Conservation (phyloP, 345 rosid species). For the Eucalyptus leucophloia region DNA sequence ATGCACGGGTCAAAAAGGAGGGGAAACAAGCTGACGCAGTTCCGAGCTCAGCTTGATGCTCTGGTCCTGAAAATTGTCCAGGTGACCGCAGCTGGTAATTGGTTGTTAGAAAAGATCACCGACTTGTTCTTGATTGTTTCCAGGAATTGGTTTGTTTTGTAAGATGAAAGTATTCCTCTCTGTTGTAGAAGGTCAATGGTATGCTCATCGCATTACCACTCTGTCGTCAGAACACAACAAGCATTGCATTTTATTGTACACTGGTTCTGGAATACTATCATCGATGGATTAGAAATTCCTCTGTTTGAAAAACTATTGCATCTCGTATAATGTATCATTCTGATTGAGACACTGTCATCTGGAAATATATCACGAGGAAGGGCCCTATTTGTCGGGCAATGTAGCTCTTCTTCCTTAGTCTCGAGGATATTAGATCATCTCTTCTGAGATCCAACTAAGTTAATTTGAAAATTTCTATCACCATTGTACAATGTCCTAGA, state of each 20-base stretch:
- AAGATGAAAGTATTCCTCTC: background rate
- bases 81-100: slow-evolving; percentile 86
- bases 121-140: background rate
- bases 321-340: background rate
- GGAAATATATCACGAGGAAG: background rate
- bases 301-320: background rate
- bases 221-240: background rate
- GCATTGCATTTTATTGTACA: background rate
- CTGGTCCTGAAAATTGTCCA: slow-evolving; percentile 52
- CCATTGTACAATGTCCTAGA: background rate
- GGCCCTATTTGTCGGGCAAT: background rate
- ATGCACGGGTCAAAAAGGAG: slow-evolving; percentile 40
- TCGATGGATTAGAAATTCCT: background rate
- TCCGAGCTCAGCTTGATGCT: slow-evolving; percentile 51
- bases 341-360: background rate
- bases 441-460: background rate
- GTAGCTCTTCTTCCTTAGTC: background rate
- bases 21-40: slow-evolving; percentile 64
- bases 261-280: background rate
- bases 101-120: slow-evolving; percentile 1
- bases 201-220: background rate
- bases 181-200: background rate
- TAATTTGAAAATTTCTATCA: background rate
- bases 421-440: background rate
- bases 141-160: background rate